Evolutionary conservation across 768 basidiomycete genomes (phyloP), one percentile per base, ranked within the genome.

Genomic region (Omphalotus guepiniiformis): DNA sequence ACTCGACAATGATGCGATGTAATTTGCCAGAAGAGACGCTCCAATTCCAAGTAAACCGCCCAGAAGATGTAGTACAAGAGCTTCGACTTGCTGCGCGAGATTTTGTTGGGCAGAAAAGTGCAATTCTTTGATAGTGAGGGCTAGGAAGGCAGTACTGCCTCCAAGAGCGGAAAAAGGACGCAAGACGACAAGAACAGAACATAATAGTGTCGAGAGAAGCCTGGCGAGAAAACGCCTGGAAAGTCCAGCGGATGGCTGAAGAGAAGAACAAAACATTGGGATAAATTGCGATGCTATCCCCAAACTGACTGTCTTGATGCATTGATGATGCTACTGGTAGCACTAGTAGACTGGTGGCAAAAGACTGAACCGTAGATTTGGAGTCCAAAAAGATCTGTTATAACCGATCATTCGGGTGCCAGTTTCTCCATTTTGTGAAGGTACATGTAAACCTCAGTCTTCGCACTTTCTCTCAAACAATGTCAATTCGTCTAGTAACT

Each of bases 401-500:
- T n/a, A n/a, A n/a, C n/a, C n/a, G n/a, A n/a, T n/a, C n/a, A n/a
- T n/a, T n/a, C n/a, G n/a, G n/a, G n/a, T n/a, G n/a, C n/a, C n/a
- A n/a, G n/a, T n/a, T n/a, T n/a, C n/a, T n/a, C n/a, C n/a, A n/a
- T n/a, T n/a, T n/a, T n/a, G n/a, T n/a, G n/a, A n/a, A n/a, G n/a
- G n/a, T n/a, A n/a, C n/a, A n/a, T n/a, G n/a, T n/a, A n/a, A n/a
- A n/a, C n/a, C n/a, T n/a, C n/a, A n/a, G n/a, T n/a, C n/a, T n/a
- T n/a, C n/a, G n/a, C n/a, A 32, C 30, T 32, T 32, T 9, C n/a
- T 32, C 30, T 9, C 9, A 9, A 15, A 8, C 29, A 11, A 38
- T 38, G 34, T 13, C 35, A n/a, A 78, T 86, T 60, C 78, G 74
- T 7, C 67, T 88, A 6, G 82, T 89, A 38, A 80, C 84, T n/a